phyloP scores from a whole-genome alignment of 441 rosid genomes.

The Jatropha podagrica region DNA sequence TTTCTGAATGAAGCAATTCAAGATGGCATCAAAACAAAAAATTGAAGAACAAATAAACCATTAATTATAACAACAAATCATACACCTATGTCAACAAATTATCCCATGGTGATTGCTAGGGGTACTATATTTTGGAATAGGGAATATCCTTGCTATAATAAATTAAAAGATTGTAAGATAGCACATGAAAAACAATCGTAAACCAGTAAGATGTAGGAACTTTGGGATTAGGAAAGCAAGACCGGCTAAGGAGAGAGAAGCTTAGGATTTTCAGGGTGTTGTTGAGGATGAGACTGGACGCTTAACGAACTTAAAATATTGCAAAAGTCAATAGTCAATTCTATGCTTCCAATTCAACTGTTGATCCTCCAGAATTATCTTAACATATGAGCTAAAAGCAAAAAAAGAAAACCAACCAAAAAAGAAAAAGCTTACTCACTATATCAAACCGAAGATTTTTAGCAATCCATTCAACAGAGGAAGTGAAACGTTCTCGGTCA shows the following conservation, averaged over 20 bases:
- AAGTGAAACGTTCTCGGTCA: conserved; percentile 65
- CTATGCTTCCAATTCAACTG: conserved; percentile 2
- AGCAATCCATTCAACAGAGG: conserved; percentile 97
- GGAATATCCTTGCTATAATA: background rate
- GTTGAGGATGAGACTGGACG: conserved; percentile 3
- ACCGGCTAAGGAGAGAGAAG: background rate
- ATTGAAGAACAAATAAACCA: background rate
- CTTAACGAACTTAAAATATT: background rate
- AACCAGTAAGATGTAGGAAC: background rate
- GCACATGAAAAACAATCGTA: background rate
- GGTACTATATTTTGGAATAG: background rate
- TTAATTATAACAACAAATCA: background rate
- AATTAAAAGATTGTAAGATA: background rate
- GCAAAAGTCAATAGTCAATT: background rate
- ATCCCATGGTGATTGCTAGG: too few species aligned
- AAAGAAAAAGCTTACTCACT: conserved; percentile 64
- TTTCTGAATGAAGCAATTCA: background rate
- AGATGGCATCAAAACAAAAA: background rate
- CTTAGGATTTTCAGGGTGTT: background rate
- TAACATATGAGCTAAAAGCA: conserved; percentile 13
- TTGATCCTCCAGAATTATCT: conserved; percentile 2
- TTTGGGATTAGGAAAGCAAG: background rate
- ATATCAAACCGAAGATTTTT: conserved; percentile 95
- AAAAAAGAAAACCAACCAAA: background rate
- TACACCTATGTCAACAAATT: background rate